Evolutionary conservation across 768 basidiomycete genomes (phyloP).

Genomic region (Lyophyllum shimeji): DNA sequence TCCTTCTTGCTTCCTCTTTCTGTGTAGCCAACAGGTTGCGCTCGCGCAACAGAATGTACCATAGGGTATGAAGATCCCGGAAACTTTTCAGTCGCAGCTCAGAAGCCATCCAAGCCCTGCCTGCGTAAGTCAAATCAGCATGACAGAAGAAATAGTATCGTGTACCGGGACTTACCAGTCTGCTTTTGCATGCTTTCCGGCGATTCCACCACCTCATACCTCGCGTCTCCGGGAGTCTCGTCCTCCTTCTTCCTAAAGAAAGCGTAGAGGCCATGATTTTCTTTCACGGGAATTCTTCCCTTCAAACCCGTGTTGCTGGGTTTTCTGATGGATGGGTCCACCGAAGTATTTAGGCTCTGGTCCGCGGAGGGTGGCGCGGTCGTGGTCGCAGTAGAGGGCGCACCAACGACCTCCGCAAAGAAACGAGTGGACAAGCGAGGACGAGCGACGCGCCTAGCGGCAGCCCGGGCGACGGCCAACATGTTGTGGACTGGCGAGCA

Average conservation of each 20-base stretch:
- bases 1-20: slow-evolving; percentile 69
- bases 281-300: slow-evolving; percentile 35
- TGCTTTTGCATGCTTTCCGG: slow-evolving; percentile 27
- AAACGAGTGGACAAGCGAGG: slow-evolving; percentile 20
- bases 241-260: slow-evolving; percentile 68
- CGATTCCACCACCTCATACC: slow-evolving; percentile 49
- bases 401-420: slow-evolving; percentile 23
- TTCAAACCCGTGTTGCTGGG: slow-evolving; percentile 5
- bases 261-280: slow-evolving; percentile 73
- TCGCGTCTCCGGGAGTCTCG: slow-evolving; percentile 44
- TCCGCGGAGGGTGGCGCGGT: slow-evolving; percentile 1
- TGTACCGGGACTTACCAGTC: slow-evolving; percentile 23
- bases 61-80: slow-evolving; percentile 89
- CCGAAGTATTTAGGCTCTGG: background rate
- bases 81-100: slow-evolving; percentile 92
- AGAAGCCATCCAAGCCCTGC: slow-evolving; percentile 81
- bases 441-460: slow-evolving; percentile 6
- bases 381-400: slow-evolving; percentile 6
- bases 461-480: slow-evolving; percentile 14
- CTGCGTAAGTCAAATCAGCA: slow-evolving; percentile 37
- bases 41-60: slow-evolving; percentile 90
- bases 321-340: background rate
- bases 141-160: background rate
- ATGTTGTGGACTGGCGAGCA: slow-evolving; percentile 1
- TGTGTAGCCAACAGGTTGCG: slow-evolving; percentile 91